Evolutionary conservation across 495 filamentous ascomycete genomes (phyloP).

Genomic region (Pseudoneurospora amorphoporcata): DNA sequence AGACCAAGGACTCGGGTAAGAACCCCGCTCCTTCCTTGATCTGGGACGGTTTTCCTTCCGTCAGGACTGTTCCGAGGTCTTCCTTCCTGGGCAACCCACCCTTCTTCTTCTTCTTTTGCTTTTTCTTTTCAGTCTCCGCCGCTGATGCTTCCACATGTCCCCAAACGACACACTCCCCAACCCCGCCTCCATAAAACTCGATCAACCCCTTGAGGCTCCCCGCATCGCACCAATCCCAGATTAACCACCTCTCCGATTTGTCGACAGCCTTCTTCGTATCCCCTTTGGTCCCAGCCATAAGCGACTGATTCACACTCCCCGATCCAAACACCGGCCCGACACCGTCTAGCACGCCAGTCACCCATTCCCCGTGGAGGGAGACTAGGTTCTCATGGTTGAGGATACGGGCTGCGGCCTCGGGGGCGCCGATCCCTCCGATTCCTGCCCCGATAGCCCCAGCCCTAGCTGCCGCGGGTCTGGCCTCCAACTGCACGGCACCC

Average conservation of each 20-base stretch:
- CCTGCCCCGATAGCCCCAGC: too few species aligned
- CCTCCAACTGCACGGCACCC: too few species aligned
- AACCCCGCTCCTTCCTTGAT: conserved; percentile 1
- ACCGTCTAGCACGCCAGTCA: conserved; percentile 1
- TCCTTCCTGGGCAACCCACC: neutral
- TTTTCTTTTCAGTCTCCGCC: neutral
- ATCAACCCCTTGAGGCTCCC: conserved; percentile 27
- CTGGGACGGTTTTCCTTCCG: neutral
- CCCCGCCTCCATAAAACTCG: neutral
- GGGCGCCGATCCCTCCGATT: conserved; percentile 1
- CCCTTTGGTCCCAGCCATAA: neutral
- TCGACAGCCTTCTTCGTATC: neutral
- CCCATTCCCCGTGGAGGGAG: conserved; percentile 17
- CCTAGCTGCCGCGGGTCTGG: too few species aligned
- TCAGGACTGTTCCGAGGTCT: neutral
- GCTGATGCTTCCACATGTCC: neutral
- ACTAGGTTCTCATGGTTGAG: conserved; percentile 37
- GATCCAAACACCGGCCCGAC: neutral
- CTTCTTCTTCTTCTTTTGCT: neutral
- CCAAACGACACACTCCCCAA: neutral
- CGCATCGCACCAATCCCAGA: conserved; percentile 34
- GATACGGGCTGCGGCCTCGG: conserved; percentile 8
- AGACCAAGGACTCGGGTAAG: conserved; percentile 33
- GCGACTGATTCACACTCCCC: neutral
- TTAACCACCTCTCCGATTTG: conserved; percentile 6